A percentile compares a stretch with the other conserved stretches of the same genome.
Conservation (phyloP, 164 flowering plant genomes). For the Malania oleifera region DNA sequence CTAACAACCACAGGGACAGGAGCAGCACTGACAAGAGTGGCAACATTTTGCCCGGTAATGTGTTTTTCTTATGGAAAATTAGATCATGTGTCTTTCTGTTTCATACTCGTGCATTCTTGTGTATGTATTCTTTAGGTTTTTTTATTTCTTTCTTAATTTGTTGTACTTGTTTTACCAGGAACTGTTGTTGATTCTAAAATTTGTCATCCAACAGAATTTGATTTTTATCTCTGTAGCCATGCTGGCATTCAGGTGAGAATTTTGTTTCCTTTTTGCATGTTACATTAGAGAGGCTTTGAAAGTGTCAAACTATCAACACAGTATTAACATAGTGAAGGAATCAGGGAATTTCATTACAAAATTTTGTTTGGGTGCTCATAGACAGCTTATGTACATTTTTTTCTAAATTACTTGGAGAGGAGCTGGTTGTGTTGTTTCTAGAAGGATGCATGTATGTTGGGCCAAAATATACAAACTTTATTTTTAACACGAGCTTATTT, state of each 20-base stretch:
- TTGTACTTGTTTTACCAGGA: slow-evolving; percentile 33
- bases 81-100: background rate
- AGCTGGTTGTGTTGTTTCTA: too few relatives aligned
- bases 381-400: too few relatives aligned
- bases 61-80: background rate
- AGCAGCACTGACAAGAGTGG: slow-evolving; percentile 80
- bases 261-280: background rate
- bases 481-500: too few relatives aligned
- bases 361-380: too few relatives aligned
- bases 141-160: too few relatives aligned
- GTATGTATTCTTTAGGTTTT: too few relatives aligned
- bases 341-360: too few relatives aligned
- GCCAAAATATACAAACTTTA: too few relatives aligned
- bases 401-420: too few relatives aligned
- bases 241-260: slow-evolving; percentile 82
- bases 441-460: too few relatives aligned
- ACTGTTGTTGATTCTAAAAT: slow-evolving; percentile 87
- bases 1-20: slow-evolving; percentile 65
- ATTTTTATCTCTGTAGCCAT: slow-evolving; percentile 93
- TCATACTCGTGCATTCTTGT: background rate
- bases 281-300: background rate
- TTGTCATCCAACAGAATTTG: slow-evolving; percentile 92
- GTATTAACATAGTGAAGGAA: too few relatives aligned
- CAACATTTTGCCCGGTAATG: slow-evolving; percentile 71
- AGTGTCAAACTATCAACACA: too few relatives aligned